A percentile compares a stretch with the other conserved stretches of the same genome.
phyloP scores from a whole-genome alignment of 176 grass and related monocot genomes.

The Saccharum spontaneum region DNA sequence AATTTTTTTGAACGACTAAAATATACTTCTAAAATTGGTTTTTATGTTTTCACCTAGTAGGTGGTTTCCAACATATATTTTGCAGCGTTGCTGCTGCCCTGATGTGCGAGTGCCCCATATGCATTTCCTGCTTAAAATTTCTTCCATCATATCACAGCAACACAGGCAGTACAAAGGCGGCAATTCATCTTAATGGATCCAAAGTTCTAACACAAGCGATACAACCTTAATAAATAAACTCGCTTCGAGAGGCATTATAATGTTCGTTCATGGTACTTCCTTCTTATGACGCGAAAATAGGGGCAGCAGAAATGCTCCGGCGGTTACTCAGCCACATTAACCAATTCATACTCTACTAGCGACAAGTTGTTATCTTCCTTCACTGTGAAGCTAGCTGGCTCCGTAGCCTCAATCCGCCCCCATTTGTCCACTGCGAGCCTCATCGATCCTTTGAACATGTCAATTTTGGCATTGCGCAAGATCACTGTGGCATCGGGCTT shows the following conservation, averaged over 20 bases:
- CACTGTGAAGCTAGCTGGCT: constrained; percentile 73
- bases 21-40: no score
- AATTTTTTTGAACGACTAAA: no score
- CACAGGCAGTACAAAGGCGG: constrained; percentile 25
- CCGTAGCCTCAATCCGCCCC: constrained; percentile 72
- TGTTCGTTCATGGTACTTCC: constrained; percentile 29
- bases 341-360: constrained; percentile 83
- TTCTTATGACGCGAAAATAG: constrained; percentile 30
- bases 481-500: constrained; percentile 65
- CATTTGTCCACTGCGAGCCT: constrained; percentile 89
- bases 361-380: constrained; percentile 91
- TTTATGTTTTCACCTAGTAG: no score
- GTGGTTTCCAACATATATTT: no score
- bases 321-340: constrained; percentile 69
- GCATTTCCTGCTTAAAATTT: constrained; percentile 8
- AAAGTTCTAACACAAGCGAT: constrained; percentile 31
- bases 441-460: constrained; percentile 95
- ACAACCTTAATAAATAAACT: constrained; percentile 42
- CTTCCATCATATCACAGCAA: constrained; percentile 48
- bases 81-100: no score
- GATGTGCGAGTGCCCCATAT: neutral
- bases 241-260: constrained; percentile 34
- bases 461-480: constrained; percentile 84
- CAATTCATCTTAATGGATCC: constrained; percentile 20
- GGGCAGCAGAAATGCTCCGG: neutral